Conservation (phyloP, 352 stramenopile genomes). For the Phytophthora gonapodyides region DNA sequence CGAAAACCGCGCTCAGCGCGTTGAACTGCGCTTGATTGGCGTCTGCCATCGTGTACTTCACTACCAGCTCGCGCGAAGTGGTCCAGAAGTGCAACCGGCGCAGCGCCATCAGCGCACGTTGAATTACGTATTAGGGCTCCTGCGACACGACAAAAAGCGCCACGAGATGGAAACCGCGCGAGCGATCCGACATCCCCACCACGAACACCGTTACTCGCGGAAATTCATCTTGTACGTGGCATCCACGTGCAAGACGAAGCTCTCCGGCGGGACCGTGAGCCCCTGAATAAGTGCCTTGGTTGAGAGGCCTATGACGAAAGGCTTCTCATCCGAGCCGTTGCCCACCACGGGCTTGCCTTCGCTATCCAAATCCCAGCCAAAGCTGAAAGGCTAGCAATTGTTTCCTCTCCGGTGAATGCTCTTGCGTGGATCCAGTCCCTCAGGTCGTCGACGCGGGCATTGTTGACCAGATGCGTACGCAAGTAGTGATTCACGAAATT, state of each 20-base stretch:
- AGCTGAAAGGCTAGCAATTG: too few species aligned
- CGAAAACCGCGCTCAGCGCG: neutral
- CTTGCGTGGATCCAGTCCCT: too few species aligned
- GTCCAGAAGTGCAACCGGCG: neutral
- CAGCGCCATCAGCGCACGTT: neutral
- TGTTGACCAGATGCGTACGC: too few species aligned
- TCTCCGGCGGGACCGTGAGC: neutral
- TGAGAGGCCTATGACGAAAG: too few species aligned
- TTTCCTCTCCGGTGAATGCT: too few species aligned
- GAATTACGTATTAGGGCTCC: neutral
- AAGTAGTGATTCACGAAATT: neutral
- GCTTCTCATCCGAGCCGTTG: too few species aligned
- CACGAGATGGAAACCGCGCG: neutral
- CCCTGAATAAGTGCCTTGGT: too few species aligned
- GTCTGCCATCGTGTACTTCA: constrained; percentile 22
- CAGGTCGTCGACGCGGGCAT: too few species aligned
- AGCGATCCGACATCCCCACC: neutral
- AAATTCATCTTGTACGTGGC: constrained; percentile 10
- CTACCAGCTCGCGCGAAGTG: neutral
- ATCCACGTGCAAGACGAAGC: constrained; percentile 11
- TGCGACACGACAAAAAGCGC: neutral
- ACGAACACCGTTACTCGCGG: constrained; percentile 5
- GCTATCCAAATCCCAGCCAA: too few species aligned
- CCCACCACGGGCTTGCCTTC: too few species aligned
- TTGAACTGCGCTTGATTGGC: constrained; percentile 5